Percentiles rank a stretch among this genome's conserved stretches.
Evolutionary conservation across 1,139 yeast genomes (phyloP).

Genomic region (Geotrichum siamense): DNA sequence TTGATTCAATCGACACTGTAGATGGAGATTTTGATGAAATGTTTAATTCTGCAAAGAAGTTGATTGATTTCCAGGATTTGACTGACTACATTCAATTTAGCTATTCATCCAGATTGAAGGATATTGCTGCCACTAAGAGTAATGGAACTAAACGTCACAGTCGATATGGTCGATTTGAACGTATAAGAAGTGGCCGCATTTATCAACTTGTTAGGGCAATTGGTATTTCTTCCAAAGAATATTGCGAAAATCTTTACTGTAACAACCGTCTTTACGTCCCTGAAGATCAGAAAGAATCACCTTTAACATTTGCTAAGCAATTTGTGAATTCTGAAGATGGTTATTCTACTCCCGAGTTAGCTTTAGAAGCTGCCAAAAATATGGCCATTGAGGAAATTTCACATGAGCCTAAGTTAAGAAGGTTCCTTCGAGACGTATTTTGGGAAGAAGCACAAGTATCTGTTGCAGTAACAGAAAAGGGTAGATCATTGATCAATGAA

Average conservation of each 20-base stretch:
- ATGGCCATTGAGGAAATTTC: conserved; percentile 73
- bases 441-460: conserved; percentile 63
- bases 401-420: conserved; percentile 75
- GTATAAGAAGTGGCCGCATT: conserved; percentile 60
- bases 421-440: conserved; percentile 63
- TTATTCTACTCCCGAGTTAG: conserved; percentile 54
- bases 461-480: conserved; percentile 79
- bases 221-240: conserved; percentile 71
- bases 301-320: conserved; percentile 55
- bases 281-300: conserved; percentile 62
- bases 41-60: conserved; percentile 50
- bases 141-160: conserved; percentile 50
- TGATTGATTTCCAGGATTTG: conserved; percentile 82
- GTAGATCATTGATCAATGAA: conserved; percentile 70
- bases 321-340: conserved; percentile 34
- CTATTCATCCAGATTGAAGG: conserved; percentile 65
- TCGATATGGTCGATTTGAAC: conserved; percentile 66
- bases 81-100: conserved; percentile 78
- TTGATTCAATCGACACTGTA: conserved; percentile 46
- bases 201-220: conserved; percentile 63
- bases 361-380: conserved; percentile 66
- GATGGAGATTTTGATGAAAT: conserved; percentile 57
- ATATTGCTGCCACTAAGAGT: conserved; percentile 24
- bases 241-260: conserved; percentile 77
- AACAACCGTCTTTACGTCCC: conserved; percentile 61